Evolutionary conservation across 2,329 filamentous ascomycete genomes (phyloP).

Genomic region (Ampelomyces quisqualis): DNA sequence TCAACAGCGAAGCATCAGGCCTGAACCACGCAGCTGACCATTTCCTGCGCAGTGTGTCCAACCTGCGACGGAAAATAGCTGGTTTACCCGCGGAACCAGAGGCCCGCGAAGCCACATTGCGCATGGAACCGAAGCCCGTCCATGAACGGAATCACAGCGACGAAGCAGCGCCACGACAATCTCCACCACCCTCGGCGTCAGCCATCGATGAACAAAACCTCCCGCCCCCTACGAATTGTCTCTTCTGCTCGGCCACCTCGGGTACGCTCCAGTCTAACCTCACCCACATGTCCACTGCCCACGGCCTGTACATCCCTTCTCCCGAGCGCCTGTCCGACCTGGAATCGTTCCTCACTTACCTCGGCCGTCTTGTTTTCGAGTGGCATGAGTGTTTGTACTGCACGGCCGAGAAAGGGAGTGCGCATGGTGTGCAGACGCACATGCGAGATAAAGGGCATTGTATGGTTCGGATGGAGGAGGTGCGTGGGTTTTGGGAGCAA

Average conservation of each 20-base stretch:
- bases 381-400: conserved; percentile 44
- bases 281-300: conserved; percentile 31
- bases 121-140: too few species aligned
- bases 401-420: conserved; percentile 26
- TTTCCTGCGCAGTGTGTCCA: conserved; percentile 15
- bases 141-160: too few species aligned
- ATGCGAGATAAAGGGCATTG: conserved; percentile 44
- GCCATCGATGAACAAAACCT: too few species aligned
- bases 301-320: conserved; percentile 33
- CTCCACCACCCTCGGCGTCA: too few species aligned
- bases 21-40: neutral
- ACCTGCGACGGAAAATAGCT: conserved; percentile 20
- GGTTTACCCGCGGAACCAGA: conserved; percentile 16
- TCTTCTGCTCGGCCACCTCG: conserved; percentile 31
- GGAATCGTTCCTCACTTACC: conserved; percentile 34
- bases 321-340: conserved; percentile 27
- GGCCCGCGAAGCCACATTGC: neutral
- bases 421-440: conserved; percentile 33
- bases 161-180: too few species aligned
- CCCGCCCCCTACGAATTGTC: conserved; percentile 27
- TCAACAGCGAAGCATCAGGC: neutral
- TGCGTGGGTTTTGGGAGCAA: conserved; percentile 37
- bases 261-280: conserved; percentile 16
- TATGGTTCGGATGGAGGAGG: conserved; percentile 37
- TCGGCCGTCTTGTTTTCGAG: conserved; percentile 25